Evolutionary conservation across 345 rosid genomes (phyloP).

Genomic region (Kandelia obovata): DNA sequence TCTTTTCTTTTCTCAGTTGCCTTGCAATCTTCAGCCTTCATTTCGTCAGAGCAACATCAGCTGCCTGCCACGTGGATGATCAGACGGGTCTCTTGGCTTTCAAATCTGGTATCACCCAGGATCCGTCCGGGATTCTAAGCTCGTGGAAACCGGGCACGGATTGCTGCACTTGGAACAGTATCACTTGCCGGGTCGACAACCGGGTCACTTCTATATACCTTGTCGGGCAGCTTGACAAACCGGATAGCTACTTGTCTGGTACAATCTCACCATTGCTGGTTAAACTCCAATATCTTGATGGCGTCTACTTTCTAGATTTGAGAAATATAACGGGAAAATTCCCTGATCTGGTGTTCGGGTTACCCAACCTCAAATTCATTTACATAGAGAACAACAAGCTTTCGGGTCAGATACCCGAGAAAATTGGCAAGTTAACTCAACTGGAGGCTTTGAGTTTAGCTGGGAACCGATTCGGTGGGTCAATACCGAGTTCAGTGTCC

Average conservation of each 20-base stretch:
- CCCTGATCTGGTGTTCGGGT: conserved; percentile 46
- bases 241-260: conserved; percentile 50
- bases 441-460: conserved; percentile 38
- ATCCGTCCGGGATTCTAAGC: conserved; percentile 57
- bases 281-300: conserved; percentile 45
- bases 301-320: conserved; percentile 44
- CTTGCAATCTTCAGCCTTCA: conserved; percentile 18
- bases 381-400: conserved; percentile 63
- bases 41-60: conserved; percentile 23
- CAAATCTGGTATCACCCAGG: conserved; percentile 64
- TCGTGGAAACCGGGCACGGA: conserved; percentile 72
- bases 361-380: conserved; percentile 47
- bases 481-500: conserved; percentile 56
- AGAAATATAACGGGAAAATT: conserved; percentile 58
- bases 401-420: conserved; percentile 53
- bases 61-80: conserved; percentile 62
- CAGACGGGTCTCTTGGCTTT: conserved; percentile 64
- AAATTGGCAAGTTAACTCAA: conserved; percentile 43
- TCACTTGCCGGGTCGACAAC: conserved; percentile 34
- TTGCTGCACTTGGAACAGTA: conserved; percentile 60
- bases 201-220: conserved; percentile 49
- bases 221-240: conserved; percentile 28
- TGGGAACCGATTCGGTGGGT: conserved; percentile 61
- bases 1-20: conserved; percentile 10
- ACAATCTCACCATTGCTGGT: conserved; percentile 53